Conservation (phyloP, 202 grass and related monocot genomes). For the Digitaria exilis region DNA sequence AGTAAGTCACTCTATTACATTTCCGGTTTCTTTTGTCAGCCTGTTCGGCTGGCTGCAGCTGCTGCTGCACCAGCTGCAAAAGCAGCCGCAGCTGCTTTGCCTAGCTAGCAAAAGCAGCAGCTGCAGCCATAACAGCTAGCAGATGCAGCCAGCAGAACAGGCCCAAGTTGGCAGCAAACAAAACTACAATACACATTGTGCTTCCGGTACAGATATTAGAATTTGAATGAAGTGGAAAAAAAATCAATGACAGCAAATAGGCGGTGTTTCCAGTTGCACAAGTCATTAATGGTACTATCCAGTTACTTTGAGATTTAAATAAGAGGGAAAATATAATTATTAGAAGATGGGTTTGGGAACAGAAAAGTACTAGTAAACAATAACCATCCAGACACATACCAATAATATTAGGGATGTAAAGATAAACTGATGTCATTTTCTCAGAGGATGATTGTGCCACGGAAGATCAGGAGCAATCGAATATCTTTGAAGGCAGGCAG, state of each 20-base stretch:
- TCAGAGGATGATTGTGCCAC: conserved; percentile 41
- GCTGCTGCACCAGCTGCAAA: too few relatives aligned
- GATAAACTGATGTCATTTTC: conserved; percentile 62
- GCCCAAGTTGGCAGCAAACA: too few relatives aligned
- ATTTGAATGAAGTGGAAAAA: neutral
- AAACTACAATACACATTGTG: conserved; percentile 18
- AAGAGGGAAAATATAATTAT: neutral
- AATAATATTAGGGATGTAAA: conserved; percentile 93
- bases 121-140: too few relatives aligned
- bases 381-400: conserved; percentile 43
- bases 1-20: neutral
- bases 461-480: conserved; percentile 14
- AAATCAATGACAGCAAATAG: conserved; percentile 4
- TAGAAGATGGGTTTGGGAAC: neutral
- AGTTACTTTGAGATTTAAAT: neutral
- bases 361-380: conserved; percentile 2
- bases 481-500: neutral
- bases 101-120: too few relatives aligned
- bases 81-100: too few relatives aligned
- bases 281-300: neutral
- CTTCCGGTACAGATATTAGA: neutral
- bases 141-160: too few relatives aligned
- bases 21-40: conserved; percentile 1
- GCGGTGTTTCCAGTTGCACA: neutral
- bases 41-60: too few relatives aligned